Evolutionary conservation across 83 land plant species (phyloP), one percentile per base, ranked within the genome.

Genomic region (Diphasiastrum complanatum): DNA sequence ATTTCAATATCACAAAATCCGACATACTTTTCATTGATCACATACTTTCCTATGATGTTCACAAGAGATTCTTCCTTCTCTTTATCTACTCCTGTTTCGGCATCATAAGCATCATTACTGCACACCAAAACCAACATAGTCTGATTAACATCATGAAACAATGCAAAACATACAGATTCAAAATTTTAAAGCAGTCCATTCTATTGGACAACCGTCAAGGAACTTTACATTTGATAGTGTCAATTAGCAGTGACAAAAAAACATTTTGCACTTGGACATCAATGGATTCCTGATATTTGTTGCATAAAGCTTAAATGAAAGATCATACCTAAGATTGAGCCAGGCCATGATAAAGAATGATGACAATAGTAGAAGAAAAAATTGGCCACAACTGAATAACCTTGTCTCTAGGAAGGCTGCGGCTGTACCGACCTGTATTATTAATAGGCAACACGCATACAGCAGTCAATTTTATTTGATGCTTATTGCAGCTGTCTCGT

Each of bases 41-140:
- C 25, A 19, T 63, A 87, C 99, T 97, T 86, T 72, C 89, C 93
- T 56, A 79, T 63, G 22, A 95, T 72, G 64, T 95, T 95, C 19
- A 95, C 97, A 61, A 86, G 93, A 22, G 99, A 95, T 51, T 95
- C 99, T 38, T 70, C 80, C 69, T 95, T 95, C 75, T 81, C 66
- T 60, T 80, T 79, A 68, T 95, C 99, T 8, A 82, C 99, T 36
- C 99, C 96, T 11, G 99, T 95, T 40, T 86, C 92, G 45, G 78
- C 93, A 81, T 95, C 99, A 27, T 83, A 95, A 26, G 83, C 99
- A 77, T 95, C 99, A 65, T 95, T 95, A 69, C 99, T 95, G 83
- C 65, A 11, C 34, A 16, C 47, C 29, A 28, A 41, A 25, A 47
- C 31, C 41, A 3, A 64, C 5, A 8, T 56, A 10, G 19, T n/a